Evolutionary conservation across 257 asterid species (phyloP).

Genomic region (Solanum okadae): DNA sequence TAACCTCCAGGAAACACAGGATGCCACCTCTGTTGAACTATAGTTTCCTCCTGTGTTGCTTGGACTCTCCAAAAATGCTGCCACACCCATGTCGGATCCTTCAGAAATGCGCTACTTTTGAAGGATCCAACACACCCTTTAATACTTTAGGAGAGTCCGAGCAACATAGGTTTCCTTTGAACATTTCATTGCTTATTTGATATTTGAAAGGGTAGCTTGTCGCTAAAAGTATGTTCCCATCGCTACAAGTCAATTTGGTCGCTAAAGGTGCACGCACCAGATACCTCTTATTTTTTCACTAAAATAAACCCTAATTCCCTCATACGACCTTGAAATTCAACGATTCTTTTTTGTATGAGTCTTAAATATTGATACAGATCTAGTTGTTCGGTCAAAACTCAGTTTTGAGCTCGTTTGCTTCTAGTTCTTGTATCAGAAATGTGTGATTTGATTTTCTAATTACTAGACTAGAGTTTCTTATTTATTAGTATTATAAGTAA

Average conservation of each 20-base stretch:
- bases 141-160: too few relatives aligned
- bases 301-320: not conserved
- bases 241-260: not conserved
- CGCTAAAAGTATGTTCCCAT: not conserved
- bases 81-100: too few relatives aligned
- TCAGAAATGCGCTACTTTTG: too few relatives aligned
- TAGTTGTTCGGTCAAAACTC: too few relatives aligned
- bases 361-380: not conserved
- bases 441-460: not conserved
- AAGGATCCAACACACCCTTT: too few relatives aligned
- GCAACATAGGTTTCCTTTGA: not conserved
- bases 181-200: not conserved
- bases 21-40: not conserved
- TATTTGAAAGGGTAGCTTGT: not conserved
- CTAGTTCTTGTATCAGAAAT: not conserved
- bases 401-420: too few relatives aligned
- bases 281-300: not conserved
- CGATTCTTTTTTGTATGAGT: not conserved
- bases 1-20: not conserved
- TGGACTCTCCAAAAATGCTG: too few relatives aligned
- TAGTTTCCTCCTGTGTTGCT: not conserved
- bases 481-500: not conserved
- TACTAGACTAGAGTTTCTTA: not conserved
- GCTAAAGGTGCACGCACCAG: not conserved
- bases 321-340: not conserved